Conservation (phyloP, 805 yeast species). For the Yamadazyma ubonensis region DNA sequence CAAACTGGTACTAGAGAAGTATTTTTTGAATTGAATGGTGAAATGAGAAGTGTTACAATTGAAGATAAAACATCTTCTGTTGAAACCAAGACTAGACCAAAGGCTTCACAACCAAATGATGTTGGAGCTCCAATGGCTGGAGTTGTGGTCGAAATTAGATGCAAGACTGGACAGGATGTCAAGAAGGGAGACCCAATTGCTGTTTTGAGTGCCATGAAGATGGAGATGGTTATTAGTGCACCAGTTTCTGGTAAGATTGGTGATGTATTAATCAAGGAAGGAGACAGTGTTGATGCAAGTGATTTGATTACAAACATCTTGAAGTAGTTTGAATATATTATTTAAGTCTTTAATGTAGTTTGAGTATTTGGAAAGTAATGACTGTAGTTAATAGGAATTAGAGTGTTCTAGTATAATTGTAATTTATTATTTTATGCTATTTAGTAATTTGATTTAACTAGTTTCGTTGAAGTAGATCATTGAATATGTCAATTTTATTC, state of each 20-base stretch:
- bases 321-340: too few relatives aligned
- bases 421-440: too few relatives aligned
- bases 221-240: constrained; percentile 98
- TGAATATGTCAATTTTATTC: too few relatives aligned
- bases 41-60: constrained; percentile 91
- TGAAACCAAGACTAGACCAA: constrained; percentile 82
- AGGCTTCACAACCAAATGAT: constrained; percentile 90
- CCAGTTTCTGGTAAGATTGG: constrained; percentile 84
- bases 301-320: constrained; percentile 62
- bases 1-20: constrained; percentile 94
- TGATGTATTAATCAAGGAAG: constrained; percentile 76
- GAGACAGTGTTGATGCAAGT: constrained; percentile 93
- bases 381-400: too few relatives aligned
- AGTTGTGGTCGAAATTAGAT: constrained; percentile 92
- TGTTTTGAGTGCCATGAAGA: constrained; percentile 96
- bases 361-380: too few relatives aligned
- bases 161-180: constrained; percentile 81
- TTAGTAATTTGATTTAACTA: too few relatives aligned
- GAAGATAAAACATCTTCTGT: constrained; percentile 85
- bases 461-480: too few relatives aligned
- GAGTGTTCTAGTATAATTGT: too few relatives aligned
- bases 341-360: too few relatives aligned
- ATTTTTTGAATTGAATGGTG: constrained; percentile 97
- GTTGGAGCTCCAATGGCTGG: constrained; percentile 99
- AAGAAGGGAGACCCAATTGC: constrained; percentile 96